Evolutionary conservation across 2,329 filamentous ascomycete species (phyloP).

Genomic region (Diplodia sapinea): DNA sequence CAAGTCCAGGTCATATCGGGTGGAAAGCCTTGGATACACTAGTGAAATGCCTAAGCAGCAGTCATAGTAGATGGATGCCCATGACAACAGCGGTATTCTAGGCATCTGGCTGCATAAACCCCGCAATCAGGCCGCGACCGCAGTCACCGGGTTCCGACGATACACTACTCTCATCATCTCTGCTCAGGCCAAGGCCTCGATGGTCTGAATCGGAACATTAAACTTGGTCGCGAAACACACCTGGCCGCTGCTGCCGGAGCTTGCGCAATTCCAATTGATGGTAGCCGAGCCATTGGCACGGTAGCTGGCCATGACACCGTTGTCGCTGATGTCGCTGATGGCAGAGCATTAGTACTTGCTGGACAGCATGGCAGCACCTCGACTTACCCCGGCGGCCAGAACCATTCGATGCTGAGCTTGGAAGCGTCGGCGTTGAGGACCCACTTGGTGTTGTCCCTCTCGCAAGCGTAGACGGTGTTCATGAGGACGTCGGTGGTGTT

Average conservation of each 20-base stretch:
- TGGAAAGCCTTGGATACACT: no score
- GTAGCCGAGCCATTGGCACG: not conserved
- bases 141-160: not conserved
- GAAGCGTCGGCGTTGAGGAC: not conserved
- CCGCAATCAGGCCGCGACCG: not conserved
- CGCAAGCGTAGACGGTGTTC: slow-evolving; percentile 7
- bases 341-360: not conserved
- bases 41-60: no score
- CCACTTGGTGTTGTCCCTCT: not conserved
- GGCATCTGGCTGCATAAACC: not conserved
- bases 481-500: not conserved
- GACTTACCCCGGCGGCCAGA: slow-evolving; percentile 1
- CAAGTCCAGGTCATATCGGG: no score
- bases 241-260: slow-evolving; percentile 9
- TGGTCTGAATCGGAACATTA: not conserved
- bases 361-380: not conserved
- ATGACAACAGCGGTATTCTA: no score
- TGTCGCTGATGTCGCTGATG: not conserved
- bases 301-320: not conserved
- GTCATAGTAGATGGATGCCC: no score
- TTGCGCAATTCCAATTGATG: slow-evolving; percentile 3
- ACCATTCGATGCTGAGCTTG: slow-evolving; percentile 7
- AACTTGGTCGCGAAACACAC: not conserved
- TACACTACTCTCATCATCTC: not conserved
- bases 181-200: not conserved